Conservation (phyloP, 2,329 filamentous ascomycete genomes). For the Cercospora berteroae region DNA sequence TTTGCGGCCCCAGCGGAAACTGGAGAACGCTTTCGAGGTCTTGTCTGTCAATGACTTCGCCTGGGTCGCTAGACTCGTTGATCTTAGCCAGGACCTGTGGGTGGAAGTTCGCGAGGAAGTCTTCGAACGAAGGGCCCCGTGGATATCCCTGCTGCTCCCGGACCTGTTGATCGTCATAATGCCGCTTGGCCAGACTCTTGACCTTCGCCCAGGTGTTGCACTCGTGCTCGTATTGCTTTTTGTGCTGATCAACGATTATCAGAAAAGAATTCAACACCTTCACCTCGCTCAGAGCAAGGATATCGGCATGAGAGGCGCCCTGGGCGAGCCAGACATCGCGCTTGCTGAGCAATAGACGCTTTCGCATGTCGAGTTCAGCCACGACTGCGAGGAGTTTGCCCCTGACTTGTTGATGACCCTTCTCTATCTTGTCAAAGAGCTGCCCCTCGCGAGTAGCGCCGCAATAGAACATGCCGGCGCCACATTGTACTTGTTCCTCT, state of each 20-base stretch:
- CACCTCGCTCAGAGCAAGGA: neutral
- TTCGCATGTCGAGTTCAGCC: neutral
- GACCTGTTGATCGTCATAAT: neutral
- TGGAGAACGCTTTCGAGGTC: neutral
- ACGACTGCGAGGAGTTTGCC: neutral
- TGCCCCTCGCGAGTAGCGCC: conserved; percentile 11
- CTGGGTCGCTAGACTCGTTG: neutral
- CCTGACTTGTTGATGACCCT: neutral
- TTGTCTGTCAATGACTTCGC: neutral
- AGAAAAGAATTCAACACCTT: neutral
- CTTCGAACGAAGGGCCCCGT: neutral
- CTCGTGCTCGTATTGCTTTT: neutral
- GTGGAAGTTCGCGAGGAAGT: neutral
- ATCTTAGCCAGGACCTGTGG: conserved; percentile 4
- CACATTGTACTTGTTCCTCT: conserved; percentile 8
- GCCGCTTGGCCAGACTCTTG: conserved; percentile 2
- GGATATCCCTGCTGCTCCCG: neutral
- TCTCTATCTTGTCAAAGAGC: conserved; percentile 18
- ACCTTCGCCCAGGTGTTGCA: neutral
- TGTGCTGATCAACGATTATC: neutral
- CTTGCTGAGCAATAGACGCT: neutral
- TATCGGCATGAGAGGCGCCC: neutral
- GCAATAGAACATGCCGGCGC: conserved; percentile 24
- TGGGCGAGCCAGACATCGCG: conserved; percentile 1
- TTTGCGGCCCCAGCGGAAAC: neutral